Conservation (phyloP, 2,329 filamentous ascomycete genomes). For the Alternaria triticina region DNA sequence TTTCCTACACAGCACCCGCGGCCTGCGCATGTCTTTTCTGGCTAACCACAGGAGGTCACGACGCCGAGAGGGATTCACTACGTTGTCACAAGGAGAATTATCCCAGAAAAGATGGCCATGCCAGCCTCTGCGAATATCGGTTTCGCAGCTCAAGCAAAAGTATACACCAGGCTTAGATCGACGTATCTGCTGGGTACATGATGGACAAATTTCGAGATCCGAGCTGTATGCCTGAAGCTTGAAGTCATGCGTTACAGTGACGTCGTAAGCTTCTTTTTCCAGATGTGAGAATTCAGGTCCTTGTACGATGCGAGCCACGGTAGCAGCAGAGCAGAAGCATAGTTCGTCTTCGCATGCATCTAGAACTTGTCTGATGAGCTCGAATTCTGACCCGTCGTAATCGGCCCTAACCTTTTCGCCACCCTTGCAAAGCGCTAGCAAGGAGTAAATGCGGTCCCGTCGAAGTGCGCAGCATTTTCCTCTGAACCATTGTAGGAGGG, state of each 20-base stretch:
- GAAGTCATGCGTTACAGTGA: neutral
- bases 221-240: neutral
- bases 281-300: neutral
- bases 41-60: neutral
- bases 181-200: neutral
- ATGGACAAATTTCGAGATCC: neutral
- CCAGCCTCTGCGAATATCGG: neutral
- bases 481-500: neutral
- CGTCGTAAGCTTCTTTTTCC: neutral
- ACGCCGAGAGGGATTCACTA: neutral
- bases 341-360: neutral
- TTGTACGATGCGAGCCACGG: neutral
- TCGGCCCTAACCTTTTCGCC: neutral
- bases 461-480: neutral
- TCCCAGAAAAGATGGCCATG: neutral
- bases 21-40: neutral
- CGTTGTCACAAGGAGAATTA: neutral
- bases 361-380: neutral
- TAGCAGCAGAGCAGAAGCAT: neutral
- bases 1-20: neutral
- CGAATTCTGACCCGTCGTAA: neutral
- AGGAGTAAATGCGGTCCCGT: neutral
- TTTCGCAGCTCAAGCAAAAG: neutral
- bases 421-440: neutral
- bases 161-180: neutral